Evolutionary conservation across 192 early-diverging fungal species (phyloP).

Genomic region (Chytriomyces sp.): DNA sequence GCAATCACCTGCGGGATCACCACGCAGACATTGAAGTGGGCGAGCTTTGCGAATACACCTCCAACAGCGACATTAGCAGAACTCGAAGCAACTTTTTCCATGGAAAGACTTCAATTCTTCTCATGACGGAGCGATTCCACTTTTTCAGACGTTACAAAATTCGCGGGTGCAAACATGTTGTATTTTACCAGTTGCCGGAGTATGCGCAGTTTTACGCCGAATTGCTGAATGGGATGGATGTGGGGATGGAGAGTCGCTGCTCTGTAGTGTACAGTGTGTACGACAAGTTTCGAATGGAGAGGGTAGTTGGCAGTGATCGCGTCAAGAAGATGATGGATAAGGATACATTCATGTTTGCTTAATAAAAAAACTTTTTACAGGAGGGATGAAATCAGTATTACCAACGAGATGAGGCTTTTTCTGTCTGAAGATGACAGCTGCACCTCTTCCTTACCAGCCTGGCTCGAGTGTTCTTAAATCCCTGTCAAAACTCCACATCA

Average conservation of each 20-base stretch:
- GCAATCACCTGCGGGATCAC: slow-evolving; percentile 84
- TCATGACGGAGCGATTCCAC: slow-evolving; percentile 95
- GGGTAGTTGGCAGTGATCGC: slow-evolving; percentile 82
- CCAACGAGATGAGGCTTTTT: too few species aligned
- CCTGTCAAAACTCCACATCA: too few species aligned
- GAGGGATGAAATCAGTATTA: too few species aligned
- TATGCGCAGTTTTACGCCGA: slow-evolving; percentile 88
- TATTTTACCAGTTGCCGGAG: slow-evolving; percentile 91
- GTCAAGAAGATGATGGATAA: slow-evolving; percentile 69
- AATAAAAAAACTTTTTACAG: neutral
- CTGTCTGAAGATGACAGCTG: too few species aligned
- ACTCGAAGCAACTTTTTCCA: slow-evolving; percentile 80
- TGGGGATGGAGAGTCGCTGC: slow-evolving; percentile 52
- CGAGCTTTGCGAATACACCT: slow-evolving; percentile 88
- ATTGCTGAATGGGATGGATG: slow-evolving; percentile 77
- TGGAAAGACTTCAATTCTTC: slow-evolving; percentile 74
- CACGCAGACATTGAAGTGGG: slow-evolving; percentile 67
- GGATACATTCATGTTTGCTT: slow-evolving; percentile 59
- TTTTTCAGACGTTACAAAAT: slow-evolving; percentile 87
- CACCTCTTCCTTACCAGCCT: too few species aligned
- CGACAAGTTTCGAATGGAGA: slow-evolving; percentile 85
- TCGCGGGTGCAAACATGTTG: slow-evolving; percentile 79
- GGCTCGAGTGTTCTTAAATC: too few species aligned
- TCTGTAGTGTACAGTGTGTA: slow-evolving; percentile 62
- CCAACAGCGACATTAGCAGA: slow-evolving; percentile 73